Base-by-base conservation (phyloP, 768 basidiomycete genomes). In the Tricholoma sp. region DNA sequence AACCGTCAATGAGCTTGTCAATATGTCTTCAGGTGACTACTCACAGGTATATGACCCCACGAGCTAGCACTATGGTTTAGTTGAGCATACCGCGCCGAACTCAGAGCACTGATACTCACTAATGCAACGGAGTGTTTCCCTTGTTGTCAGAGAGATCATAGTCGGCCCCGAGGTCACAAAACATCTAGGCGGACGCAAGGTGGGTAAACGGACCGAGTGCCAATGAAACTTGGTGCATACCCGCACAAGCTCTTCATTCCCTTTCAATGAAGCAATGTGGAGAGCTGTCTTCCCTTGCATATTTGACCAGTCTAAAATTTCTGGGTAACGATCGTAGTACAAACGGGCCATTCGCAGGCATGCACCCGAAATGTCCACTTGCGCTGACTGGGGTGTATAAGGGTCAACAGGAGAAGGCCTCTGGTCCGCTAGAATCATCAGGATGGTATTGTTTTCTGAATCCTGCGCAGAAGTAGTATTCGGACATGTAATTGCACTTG, bases 271-370 rank as follows among this genome's bases (percentile, higher is more conserved):
- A 6, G 92, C 91, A 58, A 92, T 80, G 71, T 97, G 94, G 9
- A 97, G 76, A 2, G 94, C 89, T 0, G 95, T 97, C 72, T 86
- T 96, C 16, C 94, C 94, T 39, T 90, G 85, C 5, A 81, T 74
- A 69, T 97, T 95, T 41, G 91, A 88, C 95, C 94, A 97, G 68
- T 98, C 94, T 46, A 95, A 76, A 58, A 91, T 85, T 71, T 87
- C 86, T 0, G 90, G 80, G 71, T 92, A 95, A 10, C 90, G 86
- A 65, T 95, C 90, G 65, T 84, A 86, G 68, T 96, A 96, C 47
- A 91, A 65, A 24, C 86, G 80, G 7, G 93, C 89, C 94, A 97
- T 96, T 7, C 91, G 84, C 41, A 94, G 74, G 41, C 84, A 81
- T 32, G 90, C 88, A 56, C 83, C 83, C 61, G 85, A 83, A 60